Evolutionary conservation across 192 early-diverging fungal genomes (phyloP).

Genomic region (Coemansia sp.): DNA sequence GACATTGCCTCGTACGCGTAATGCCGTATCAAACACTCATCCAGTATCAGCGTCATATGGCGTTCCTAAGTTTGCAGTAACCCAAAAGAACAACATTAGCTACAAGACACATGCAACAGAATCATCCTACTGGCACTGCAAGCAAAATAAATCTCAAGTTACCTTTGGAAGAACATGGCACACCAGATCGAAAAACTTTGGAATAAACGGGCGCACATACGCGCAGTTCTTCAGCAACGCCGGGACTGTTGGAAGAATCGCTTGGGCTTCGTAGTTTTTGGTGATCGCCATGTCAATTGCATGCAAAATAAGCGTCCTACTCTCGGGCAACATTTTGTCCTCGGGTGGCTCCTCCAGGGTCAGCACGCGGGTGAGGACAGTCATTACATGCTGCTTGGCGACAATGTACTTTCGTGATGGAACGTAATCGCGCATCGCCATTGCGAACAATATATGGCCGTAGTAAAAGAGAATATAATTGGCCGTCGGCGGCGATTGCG

Average conservation of each 20-base stretch:
- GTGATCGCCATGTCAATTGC: conserved; percentile 18
- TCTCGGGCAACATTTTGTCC: conserved; percentile 16
- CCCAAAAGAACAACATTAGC: not conserved
- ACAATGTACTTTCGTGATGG: conserved; percentile 8
- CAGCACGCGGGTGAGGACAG: conserved; percentile 14
- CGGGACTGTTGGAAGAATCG: conserved; percentile 22
- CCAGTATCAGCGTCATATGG: conserved; percentile 5
- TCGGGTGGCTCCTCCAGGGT: conserved; percentile 8
- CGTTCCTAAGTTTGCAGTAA: not conserved
- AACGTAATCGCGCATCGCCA: conserved; percentile 15
- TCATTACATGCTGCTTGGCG: conserved; percentile 14
- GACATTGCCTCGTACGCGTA: conserved; percentile 29
- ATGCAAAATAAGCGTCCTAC: conserved; percentile 21
- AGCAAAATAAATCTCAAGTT: too few relatives aligned
- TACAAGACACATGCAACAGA: not conserved
- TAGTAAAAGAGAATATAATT: conserved; percentile 37
- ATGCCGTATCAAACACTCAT: conserved; percentile 12
- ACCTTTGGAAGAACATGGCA: conserved; percentile 35
- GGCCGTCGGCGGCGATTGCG: conserved; percentile 33
- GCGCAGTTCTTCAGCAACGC: conserved; percentile 29
- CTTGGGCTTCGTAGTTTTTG: conserved; percentile 16
- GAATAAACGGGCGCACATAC: conserved; percentile 36
- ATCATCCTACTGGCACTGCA: too few relatives aligned
- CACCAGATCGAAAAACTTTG: conserved; percentile 23
- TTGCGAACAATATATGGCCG: conserved; percentile 18